A percentile compares a stretch with the other conserved stretches of the same genome.
Conservation (phyloP, 805 yeast species). For the Debaryomyces maramus region DNA sequence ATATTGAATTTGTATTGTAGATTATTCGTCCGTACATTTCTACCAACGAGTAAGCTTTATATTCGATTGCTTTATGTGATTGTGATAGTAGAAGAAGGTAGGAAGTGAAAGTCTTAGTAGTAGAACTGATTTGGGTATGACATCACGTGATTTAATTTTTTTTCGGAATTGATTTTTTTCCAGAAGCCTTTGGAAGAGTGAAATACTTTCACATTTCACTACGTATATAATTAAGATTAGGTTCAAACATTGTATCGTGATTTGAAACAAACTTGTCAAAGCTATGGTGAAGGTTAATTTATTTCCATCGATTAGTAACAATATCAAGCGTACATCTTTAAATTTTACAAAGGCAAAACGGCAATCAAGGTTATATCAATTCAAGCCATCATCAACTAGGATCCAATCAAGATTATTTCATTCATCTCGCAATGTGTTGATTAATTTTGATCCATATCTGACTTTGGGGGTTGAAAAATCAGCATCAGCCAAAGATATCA, state of each 20-base stretch:
- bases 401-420: slow-evolving; percentile 38
- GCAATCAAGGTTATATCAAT: neutral
- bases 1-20: no score
- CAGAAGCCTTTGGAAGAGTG: slow-evolving; percentile 8
- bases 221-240: no score
- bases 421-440: slow-evolving; percentile 25
- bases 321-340: slow-evolving; percentile 6
- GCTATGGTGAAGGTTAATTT: slow-evolving; percentile 5
- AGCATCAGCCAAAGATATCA: slow-evolving; percentile 82
- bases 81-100: no score
- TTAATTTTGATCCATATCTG: slow-evolving; percentile 75
- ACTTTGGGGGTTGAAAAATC: slow-evolving; percentile 71
- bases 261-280: neutral
- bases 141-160: slow-evolving; percentile 3
- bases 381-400: neutral
- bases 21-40: no score
- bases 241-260: neutral
- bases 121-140: no score
- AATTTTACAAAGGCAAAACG: slow-evolving; percentile 1
- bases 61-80: no score
- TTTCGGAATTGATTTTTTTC: slow-evolving; percentile 3
- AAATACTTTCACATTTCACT: no score
- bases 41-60: no score
- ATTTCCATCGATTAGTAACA: slow-evolving; percentile 4
- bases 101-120: no score